These are phyloP conservation scores for Kwoniella mangroviensis DNA, from an alignment of 768 basidiomycete species.

Conservation along the genomic window DNA sequence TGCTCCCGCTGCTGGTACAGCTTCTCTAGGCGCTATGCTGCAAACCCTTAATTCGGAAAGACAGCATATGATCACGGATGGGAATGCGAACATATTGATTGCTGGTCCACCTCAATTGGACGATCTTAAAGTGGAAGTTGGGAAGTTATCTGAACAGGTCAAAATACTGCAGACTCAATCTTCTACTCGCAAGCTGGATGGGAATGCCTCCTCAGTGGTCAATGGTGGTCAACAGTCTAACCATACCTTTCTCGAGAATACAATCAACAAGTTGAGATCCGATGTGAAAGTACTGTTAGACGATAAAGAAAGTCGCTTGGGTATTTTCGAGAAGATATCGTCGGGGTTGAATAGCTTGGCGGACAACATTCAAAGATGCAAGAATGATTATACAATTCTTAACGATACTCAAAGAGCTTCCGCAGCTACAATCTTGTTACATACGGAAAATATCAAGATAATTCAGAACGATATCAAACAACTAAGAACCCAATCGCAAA, in stretches of 20 bases:
- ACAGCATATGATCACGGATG: background rate
- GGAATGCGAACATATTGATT: background rate
- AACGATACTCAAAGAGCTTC: background rate
- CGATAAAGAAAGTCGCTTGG: constrained; percentile 2
- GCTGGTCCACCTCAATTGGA: background rate
- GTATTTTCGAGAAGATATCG: constrained; percentile 11
- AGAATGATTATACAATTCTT: background rate
- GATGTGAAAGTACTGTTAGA: background rate
- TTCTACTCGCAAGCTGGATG: background rate
- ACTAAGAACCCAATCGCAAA: background rate
- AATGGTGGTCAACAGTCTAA: background rate
- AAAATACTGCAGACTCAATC: background rate
- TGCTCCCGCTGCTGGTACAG: background rate
- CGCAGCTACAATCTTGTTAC: background rate
- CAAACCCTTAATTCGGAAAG: background rate
- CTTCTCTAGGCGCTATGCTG: background rate
- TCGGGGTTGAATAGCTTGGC: constrained; percentile 1
- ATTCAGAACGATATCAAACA: constrained; percentile 4
- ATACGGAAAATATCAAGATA: constrained; percentile 2
- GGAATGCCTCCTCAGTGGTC: background rate
- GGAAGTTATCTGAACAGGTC: background rate
- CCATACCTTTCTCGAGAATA: background rate
- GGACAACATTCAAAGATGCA: constrained; percentile 9
- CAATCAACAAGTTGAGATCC: background rate
- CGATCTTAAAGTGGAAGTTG: background rate